Conservation (phyloP, 495 filamentous ascomycete species). For the Amniculicola lignicola region DNA sequence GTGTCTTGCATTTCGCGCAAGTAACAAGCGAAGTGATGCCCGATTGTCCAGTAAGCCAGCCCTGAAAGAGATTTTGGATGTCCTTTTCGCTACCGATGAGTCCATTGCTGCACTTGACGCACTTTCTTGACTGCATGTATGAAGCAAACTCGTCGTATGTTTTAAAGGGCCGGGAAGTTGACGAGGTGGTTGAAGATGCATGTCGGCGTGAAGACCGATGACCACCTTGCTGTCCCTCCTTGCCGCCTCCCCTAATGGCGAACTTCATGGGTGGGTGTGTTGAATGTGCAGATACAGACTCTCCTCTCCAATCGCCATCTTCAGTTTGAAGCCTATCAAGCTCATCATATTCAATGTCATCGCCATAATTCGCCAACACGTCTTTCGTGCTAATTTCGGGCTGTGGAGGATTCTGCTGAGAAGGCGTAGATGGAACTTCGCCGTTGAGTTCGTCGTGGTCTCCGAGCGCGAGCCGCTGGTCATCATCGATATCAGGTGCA, state of each 20-base stretch:
- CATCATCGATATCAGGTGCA: not conserved
- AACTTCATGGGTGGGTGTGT: not conserved
- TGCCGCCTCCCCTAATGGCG: constrained; percentile 1
- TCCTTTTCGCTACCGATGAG: not conserved
- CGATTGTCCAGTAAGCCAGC: constrained; percentile 5
- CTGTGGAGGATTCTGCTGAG: too few relatives aligned
- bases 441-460: constrained; percentile 5
- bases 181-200: not conserved
- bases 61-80: not conserved
- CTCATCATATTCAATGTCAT: too few relatives aligned
- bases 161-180: not conserved
- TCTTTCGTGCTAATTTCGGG: too few relatives aligned
- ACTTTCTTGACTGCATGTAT: constrained; percentile 1
- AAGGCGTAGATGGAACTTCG: not conserved
- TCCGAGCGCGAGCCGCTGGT: not conserved
- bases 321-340: too few relatives aligned
- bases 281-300: not conserved
- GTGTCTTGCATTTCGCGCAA: constrained; percentile 4
- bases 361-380: too few relatives aligned
- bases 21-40: not conserved
- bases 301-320: too few relatives aligned
- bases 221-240: not conserved
- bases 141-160: constrained; percentile 2
- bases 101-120: not conserved
- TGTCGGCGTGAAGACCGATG: not conserved